Conservation (phyloP, 2,329 filamentous ascomycete genomes). For the Colletotrichum cordylinicola region DNA sequence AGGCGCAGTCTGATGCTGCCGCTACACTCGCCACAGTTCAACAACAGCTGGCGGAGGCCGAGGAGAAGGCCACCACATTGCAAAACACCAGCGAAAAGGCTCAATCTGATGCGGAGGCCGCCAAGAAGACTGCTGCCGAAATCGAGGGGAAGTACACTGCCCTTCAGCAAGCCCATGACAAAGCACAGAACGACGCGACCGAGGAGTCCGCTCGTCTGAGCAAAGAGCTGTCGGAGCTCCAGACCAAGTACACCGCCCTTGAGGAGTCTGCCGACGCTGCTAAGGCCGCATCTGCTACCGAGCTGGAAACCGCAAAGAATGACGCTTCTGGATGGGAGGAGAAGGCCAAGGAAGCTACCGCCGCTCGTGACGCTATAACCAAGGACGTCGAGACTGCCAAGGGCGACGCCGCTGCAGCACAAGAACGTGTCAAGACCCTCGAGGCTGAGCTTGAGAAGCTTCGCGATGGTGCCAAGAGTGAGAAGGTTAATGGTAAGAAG, state of each 20-base stretch:
- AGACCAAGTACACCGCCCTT: constrained; percentile 6
- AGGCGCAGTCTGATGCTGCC: constrained; percentile 34
- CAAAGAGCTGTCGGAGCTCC: constrained; percentile 8
- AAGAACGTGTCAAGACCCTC: constrained; percentile 20
- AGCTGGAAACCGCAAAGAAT: constrained; percentile 17
- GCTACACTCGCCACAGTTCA: constrained; percentile 33
- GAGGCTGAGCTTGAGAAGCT: constrained; percentile 32
- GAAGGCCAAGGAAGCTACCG: background rate
- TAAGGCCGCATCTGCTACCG: background rate
- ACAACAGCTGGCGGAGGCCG: constrained; percentile 31
- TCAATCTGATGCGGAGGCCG: constrained; percentile 2
- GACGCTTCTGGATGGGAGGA: constrained; percentile 9
- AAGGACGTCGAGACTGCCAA: constrained; percentile 29
- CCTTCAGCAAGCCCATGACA: constrained; percentile 24
- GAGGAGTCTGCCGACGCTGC: constrained; percentile 12
- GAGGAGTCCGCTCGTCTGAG: constrained; percentile 10
- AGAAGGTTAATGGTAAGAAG: constrained; percentile 39
- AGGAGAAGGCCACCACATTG: constrained; percentile 24
- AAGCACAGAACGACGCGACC: constrained; percentile 19
- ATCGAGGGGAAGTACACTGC: constrained; percentile 14
- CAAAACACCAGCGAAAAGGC: constrained; percentile 29
- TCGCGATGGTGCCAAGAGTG: constrained; percentile 36
- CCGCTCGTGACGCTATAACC: background rate
- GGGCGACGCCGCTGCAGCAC: constrained; percentile 25
- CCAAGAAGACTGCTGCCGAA: constrained; percentile 23